Percentiles rank a stretch among this genome's conserved stretches.
phyloP scores from a whole-genome alignment of 208 protist genomes.

The Acanthamoeba culbertsoni region DNA sequence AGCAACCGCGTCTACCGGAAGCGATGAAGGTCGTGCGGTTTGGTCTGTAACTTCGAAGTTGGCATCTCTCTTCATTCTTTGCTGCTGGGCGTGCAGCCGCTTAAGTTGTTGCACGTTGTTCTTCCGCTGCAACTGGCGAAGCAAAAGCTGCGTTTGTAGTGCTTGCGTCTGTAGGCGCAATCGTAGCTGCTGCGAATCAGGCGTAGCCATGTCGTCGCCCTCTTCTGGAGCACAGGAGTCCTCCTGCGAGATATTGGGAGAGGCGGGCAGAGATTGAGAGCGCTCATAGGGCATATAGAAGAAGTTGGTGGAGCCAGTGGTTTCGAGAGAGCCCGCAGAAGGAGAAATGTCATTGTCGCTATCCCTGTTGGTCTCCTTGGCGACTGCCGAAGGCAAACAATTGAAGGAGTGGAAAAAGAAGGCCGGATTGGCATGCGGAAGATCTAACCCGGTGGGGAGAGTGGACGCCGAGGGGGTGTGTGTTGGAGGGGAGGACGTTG shows the following conservation, averaged over 20 bases:
- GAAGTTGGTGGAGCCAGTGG: not conserved
- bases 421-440: not conserved
- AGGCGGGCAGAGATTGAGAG: not conserved
- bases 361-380: not conserved
- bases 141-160: not conserved
- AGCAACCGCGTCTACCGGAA: not conserved
- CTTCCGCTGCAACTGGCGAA: not conserved
- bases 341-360: not conserved
- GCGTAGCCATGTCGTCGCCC: not conserved
- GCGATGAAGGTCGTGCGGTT: not conserved
- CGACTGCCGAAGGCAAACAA: not conserved
- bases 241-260: not conserved
- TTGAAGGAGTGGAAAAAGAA: slow-evolving; percentile 31
- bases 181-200: not conserved
- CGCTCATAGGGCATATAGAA: not conserved
- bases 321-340: not conserved
- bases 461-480: no score
- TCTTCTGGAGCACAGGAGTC: not conserved
- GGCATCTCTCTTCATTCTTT: not conserved
- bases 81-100: not conserved
- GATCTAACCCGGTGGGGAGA: no score
- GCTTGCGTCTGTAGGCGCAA: not conserved
- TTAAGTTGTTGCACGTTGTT: not conserved
- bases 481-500: no score
- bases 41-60: no score